Evolutionary conservation across 2,329 filamentous ascomycete genomes (phyloP), one percentile per base, ranked within the genome.

Genomic region (Sarocladium brachiariae): DNA sequence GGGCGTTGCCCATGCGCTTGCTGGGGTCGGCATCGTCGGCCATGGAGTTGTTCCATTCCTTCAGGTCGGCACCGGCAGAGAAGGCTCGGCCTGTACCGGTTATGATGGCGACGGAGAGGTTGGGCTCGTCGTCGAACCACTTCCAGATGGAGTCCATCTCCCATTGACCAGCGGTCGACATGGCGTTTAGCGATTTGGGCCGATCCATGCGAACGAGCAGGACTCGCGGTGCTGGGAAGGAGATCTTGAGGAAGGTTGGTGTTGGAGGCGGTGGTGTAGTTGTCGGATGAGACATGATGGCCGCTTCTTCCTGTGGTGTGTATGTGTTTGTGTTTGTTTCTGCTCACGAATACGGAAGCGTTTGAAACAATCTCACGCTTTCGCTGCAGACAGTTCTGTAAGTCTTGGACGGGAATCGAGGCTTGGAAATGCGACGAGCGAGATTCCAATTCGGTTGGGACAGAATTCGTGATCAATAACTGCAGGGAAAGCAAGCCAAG

Each of bases 151-250:
- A 57, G 27, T 72, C 69, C 59, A 73, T 67, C 56, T 77, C 75
- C 59, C 64, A 70, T 55, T 74, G 72, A 1, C 68, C 63, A 21
- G 60, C 59, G 49, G 60, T 65, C 16, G 67, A 62, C 33, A 73
- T 60, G 2, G 65, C 68, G 59, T 78, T 78, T 66, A 76, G 72
- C 41, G 66, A 65, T 47, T 62, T 62, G 19, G 71, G 68, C 11
- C 73, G 70, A 54, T 77, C 73, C 57, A 78, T 77, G 49, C 74
- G 76, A 18, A 79, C 69, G 51, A 77, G 69, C 13, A 79, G 66
- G 49, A 77, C 70, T 51, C 70, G 62, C 1, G 70, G 69, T 11
- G 66, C 64, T 1, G 75, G 75, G 51, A 75, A 75, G 30, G 65
- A 63, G 55, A 78, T 65, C 30, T 45, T 50, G 1, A 50, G 31